Evolutionary conservation across 1,139 yeast genomes (phyloP), one percentile per base, ranked within the genome.

Genomic region (Lodderomyces margitis): DNA sequence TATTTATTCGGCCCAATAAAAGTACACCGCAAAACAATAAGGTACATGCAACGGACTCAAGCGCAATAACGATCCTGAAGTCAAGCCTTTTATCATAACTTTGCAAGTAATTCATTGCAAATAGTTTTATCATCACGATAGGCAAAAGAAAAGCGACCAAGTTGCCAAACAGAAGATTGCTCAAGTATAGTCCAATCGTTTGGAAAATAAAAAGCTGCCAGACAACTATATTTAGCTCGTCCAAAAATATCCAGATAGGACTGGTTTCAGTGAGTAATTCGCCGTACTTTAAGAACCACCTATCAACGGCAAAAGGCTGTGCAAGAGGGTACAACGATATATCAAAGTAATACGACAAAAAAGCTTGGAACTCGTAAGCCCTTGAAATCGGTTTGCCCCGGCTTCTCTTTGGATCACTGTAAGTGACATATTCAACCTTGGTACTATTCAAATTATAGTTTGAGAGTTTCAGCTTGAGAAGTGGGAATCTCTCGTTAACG

Each of bases 271-370:
- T 41, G 24, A 46, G 21, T 35, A 51, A 28, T 30, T 48, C 43
- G 6, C 54, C 52, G 39, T 43, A 51, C 17, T 37, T 42, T 19
- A 38, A 41, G 40, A 53, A 53, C 24, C 44, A 36, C 7, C 52
- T 50, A 40, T 51, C 55, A 25, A 51, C 34, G 19, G 37, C 28
- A 15, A 51, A 33, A 16, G 37, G 44, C 37, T 40, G 40, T 3
- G 38, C 33, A 3, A 44, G 32, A 28, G 40, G 41, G 8, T 25
- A 23, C 4, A 49, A 19, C 5, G 44, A 40, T 28, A 41, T 41
- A 40, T 58, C 62, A 43, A 49, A 59, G 44, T 58, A 56, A 38
- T 52, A 56, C 10, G 51, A 45, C 17, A 55, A 49, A 38, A 56
- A 59, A 40, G 46, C 49, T 38, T 51, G 52, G 43, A 59, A 59